These are phyloP conservation scores for Lipomyces starkeyi DNA, from an alignment of 805 yeast genomes.

Conservation along the genomic window DNA sequence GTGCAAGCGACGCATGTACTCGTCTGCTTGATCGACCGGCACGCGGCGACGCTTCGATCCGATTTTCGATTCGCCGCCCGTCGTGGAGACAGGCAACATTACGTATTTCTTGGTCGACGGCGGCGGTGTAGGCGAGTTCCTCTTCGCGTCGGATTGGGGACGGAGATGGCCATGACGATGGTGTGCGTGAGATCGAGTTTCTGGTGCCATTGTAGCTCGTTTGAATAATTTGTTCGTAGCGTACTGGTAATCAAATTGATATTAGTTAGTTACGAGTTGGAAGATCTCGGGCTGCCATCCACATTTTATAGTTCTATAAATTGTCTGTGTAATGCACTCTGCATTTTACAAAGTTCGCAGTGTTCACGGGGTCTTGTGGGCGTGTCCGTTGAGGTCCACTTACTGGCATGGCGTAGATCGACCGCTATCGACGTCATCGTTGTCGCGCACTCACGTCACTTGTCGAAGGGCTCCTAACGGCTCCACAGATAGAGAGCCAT, in stretches of 20 bases:
- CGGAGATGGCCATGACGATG: constrained; percentile 6
- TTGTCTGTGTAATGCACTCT: background rate
- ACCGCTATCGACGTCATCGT: too few species aligned
- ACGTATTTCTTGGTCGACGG: constrained; percentile 2
- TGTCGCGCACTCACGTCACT: too few species aligned
- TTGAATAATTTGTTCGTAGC: too few species aligned
- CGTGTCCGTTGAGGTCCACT: too few species aligned
- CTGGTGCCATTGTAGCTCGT: background rate
- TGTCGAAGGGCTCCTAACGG: too few species aligned
- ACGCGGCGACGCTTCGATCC: constrained; percentile 11
- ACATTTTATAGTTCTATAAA: background rate
- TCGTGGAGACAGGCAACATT: background rate
- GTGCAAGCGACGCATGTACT: constrained; percentile 3
- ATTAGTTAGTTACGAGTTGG: background rate
- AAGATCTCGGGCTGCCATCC: background rate
- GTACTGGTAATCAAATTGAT: background rate
- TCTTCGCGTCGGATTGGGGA: constrained; percentile 5
- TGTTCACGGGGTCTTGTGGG: background rate
- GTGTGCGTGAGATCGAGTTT: constrained; percentile 5
- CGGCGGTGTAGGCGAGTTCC: constrained; percentile 11
- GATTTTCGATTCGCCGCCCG: background rate
- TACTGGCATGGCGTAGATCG: too few species aligned
- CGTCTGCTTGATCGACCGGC: constrained; percentile 11
- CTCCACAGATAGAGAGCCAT: too few species aligned
- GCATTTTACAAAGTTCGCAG: background rate